A percentile compares a stretch with the other conserved stretches of the same genome.
Evolutionary conservation across 2,329 filamentous ascomycete genomes (phyloP).

Genomic region (Aspergillus niger): DNA sequence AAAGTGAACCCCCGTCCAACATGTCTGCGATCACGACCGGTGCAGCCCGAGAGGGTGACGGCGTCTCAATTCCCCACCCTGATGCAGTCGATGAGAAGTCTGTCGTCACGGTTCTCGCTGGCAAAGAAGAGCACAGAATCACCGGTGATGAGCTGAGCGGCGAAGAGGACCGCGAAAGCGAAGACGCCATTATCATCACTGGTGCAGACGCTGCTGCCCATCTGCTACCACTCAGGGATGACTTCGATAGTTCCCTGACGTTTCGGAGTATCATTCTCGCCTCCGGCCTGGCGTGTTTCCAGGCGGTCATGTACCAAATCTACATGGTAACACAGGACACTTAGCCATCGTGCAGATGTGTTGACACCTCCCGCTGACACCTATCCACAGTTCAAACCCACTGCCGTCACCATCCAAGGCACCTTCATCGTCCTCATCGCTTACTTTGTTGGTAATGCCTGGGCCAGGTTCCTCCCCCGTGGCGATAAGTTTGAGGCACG

Average conservation of each 20-base stretch:
- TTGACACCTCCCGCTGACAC: constrained; percentile 8
- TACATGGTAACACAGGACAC: constrained; percentile 47
- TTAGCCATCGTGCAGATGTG: background rate
- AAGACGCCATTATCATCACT: constrained; percentile 50
- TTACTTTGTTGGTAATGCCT: constrained; percentile 57
- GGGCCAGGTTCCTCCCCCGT: constrained; percentile 53
- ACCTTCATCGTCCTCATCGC: constrained; percentile 61
- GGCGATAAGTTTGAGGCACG: constrained; percentile 51
- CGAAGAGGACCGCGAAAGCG: background rate
- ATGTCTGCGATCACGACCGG: background rate
- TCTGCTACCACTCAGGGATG: constrained; percentile 56
- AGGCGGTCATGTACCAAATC: constrained; percentile 59
- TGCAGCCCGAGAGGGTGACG: background rate
- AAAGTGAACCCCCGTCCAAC: background rate
- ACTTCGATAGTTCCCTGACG: constrained; percentile 54
- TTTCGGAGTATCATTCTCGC: constrained; percentile 57
- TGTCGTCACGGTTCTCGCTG: background rate
- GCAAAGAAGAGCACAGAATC: background rate
- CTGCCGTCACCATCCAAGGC: constrained; percentile 30
- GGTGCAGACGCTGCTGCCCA: constrained; percentile 55
- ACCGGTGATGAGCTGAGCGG: background rate
- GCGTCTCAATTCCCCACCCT: background rate
- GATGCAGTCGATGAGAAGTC: background rate
- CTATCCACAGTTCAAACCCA: constrained; percentile 2
- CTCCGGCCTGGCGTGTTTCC: constrained; percentile 54